Base-by-base conservation (phyloP, 495 filamentous ascomycete species). In the Poronia punctata region DNA sequence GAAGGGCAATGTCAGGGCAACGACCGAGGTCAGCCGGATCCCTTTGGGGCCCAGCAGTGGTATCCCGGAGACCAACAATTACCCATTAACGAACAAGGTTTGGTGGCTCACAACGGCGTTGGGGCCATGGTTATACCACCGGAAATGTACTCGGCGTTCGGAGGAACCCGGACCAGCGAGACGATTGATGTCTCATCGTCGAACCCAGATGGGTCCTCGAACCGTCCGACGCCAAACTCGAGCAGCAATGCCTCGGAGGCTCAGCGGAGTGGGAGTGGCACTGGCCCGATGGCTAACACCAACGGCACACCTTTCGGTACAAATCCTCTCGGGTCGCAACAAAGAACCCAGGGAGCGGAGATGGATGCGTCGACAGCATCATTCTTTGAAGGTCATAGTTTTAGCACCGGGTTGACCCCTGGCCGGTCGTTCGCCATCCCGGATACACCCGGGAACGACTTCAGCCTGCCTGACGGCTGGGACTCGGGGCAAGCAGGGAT, bases 191-290 rank as follows among this genome's bases (percentile, higher is more conserved):
- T 63, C 15, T 63, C 62, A 20, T 68, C 65, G 0, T 59, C 64
- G 3, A 57, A 52, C n/a, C 61, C 44, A 19, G 61, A 51, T 45
- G 62, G 51, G 12, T 55, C 55, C 11, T 74, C 70, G 0, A 67
- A 66, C 36, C 56, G 67, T 26, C 68, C 59, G 4, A 76, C 72
- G 14, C 74, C 72, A 5, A 76, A 69, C 41, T 73, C 74, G n/a
- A 69, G 67, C 51, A 68, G 67, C 50, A 65, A 52, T 5, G 59
- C 62, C 10, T 71, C 69, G 1, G 69, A 74, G 5, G 50, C 57
- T 37, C 50, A 56, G 12, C 48, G 57, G 20, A 49, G 54, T 28
- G 40, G 55, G 21, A 44, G 56, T 15, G 46, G 49, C 26, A 34
- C 53, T 2, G 45, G 57, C 22, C 46, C 46, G 21, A 54, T 48